Evolutionary conservation across 495 filamentous ascomycete species (phyloP).

Genomic region (Trypethelium eluteriae): DNA sequence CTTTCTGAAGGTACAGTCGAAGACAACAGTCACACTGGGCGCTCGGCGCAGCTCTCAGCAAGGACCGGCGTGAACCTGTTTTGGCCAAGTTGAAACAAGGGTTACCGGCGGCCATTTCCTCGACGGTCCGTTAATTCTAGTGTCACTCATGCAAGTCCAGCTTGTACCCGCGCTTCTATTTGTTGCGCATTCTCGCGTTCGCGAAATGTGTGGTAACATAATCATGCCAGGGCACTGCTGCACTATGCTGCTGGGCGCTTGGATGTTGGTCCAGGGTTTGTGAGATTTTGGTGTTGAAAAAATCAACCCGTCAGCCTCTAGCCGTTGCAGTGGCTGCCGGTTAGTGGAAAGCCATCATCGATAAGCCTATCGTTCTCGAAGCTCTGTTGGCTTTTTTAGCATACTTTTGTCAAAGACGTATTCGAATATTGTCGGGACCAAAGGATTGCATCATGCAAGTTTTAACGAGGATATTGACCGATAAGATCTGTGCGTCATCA

Average conservation of each 20-base stretch:
- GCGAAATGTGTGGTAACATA: conserved; percentile 2
- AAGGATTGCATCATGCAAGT: background rate
- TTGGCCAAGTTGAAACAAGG: background rate
- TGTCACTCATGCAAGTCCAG: background rate
- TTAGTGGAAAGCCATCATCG: background rate
- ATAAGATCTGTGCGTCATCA: conserved; percentile 1
- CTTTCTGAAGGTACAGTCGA: background rate
- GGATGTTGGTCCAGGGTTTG: background rate
- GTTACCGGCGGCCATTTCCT: background rate
- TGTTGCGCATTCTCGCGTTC: background rate
- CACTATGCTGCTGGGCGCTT: conserved; percentile 1
- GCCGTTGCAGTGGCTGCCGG: background rate
- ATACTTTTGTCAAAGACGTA: background rate
- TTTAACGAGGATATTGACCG: background rate
- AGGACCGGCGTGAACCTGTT: conserved; percentile 4
- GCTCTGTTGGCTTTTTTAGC: conserved; percentile 4
- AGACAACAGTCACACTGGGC: conserved; percentile 1
- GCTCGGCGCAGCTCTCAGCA: conserved; percentile 9
- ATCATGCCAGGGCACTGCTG: background rate
- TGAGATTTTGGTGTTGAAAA: conserved; percentile 13
- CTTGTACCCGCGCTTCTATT: background rate
- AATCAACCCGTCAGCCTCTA: conserved; percentile 3
- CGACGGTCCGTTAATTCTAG: background rate
- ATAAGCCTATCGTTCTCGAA: conserved; percentile 13
- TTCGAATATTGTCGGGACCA: background rate